Percentiles rank a stretch among this genome's conserved stretches.
phyloP scores from a whole-genome alignment of 2,329 filamentous ascomycete genomes.

The Pseudogymnoascus sp. region DNA sequence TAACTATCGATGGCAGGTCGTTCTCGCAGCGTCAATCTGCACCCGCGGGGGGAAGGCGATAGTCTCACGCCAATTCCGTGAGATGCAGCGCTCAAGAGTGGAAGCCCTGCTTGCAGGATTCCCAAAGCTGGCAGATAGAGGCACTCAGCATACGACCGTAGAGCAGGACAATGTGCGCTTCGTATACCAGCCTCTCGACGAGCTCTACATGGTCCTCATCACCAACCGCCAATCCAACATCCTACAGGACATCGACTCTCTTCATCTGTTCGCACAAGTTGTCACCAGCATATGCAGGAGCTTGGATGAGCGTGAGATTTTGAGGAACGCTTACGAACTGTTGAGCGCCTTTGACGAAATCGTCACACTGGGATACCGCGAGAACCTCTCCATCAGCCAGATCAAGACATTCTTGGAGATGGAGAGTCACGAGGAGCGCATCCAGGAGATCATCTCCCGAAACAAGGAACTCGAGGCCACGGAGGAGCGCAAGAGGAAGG shows the following conservation, averaged over 20 bases:
- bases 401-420: conserved; percentile 99
- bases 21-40: conserved; percentile 97
- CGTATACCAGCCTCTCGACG: conserved; percentile 96
- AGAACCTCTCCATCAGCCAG: conserved; percentile 92
- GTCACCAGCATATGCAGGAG: conserved; percentile 95
- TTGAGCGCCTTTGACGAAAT: conserved; percentile 96
- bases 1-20: conserved; percentile 55
- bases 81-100: conserved; percentile 94
- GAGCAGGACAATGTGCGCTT: conserved; percentile 99
- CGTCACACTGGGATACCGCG: conserved; percentile 88
- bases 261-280: conserved; percentile 96
- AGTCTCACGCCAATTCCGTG: conserved; percentile 92
- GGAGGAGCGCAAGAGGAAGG: conserved; percentile 77
- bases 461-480: conserved; percentile 99
- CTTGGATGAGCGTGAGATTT: conserved; percentile 89
- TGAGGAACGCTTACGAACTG: conserved; percentile 90
- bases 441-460: conserved; percentile 93
- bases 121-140: conserved; percentile 91
- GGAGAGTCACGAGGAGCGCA: conserved; percentile 98
- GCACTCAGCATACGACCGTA: conserved; percentile 94
- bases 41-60: conserved; percentile 97
- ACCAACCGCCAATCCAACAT: conserved; percentile 99
- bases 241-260: conserved; percentile 95
- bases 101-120: conserved; percentile 95
- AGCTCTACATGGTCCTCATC: conserved; percentile 99